A percentile compares a stretch with the other conserved stretches of the same genome.
Evolutionary conservation across 345 rosid genomes (phyloP).

Genomic region (Passiflora organensis): DNA sequence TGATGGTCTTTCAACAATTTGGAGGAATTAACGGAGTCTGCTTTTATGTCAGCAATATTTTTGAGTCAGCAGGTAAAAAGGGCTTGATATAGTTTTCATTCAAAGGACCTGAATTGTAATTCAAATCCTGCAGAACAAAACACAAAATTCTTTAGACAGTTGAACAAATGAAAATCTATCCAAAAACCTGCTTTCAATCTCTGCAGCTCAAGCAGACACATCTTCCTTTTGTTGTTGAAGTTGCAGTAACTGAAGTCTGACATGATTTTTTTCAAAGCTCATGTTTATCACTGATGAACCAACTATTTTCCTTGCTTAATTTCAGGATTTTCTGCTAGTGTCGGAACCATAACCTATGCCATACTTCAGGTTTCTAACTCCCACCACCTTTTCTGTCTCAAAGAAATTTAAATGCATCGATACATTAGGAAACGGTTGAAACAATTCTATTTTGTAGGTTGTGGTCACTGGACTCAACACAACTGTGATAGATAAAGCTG

Average conservation of each 20-base stretch:
- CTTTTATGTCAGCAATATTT: slow-evolving; percentile 68
- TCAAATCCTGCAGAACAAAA: too few relatives aligned
- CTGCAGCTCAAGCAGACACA: too few relatives aligned
- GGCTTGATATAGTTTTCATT: too few relatives aligned
- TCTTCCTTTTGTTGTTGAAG: too few relatives aligned
- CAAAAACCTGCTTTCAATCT: too few relatives aligned
- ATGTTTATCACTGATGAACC: neutral
- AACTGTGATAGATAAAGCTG: slow-evolving; percentile 64
- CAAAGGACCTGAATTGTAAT: too few relatives aligned
- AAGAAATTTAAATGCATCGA: slow-evolving; percentile 7
- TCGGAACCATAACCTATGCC: slow-evolving; percentile 79
- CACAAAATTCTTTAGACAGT: too few relatives aligned
- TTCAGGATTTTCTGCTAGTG: slow-evolving; percentile 60
- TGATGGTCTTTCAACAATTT: slow-evolving; percentile 87
- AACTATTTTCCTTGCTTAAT: slow-evolving; percentile 5
- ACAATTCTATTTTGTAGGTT: slow-evolving; percentile 37
- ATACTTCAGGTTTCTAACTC: slow-evolving; percentile 64
- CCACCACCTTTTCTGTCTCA: neutral
- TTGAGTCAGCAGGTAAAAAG: slow-evolving; percentile 70
- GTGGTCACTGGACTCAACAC: slow-evolving; percentile 63
- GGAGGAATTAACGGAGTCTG: slow-evolving; percentile 91
- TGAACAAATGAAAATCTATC: too few relatives aligned
- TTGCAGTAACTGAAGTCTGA: too few relatives aligned
- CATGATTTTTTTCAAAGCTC: too few relatives aligned
- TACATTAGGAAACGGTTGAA: slow-evolving; percentile 26